Base-by-base conservation (phyloP, 768 basidiomycete genomes). In the Lentinula guzmanii region DNA sequence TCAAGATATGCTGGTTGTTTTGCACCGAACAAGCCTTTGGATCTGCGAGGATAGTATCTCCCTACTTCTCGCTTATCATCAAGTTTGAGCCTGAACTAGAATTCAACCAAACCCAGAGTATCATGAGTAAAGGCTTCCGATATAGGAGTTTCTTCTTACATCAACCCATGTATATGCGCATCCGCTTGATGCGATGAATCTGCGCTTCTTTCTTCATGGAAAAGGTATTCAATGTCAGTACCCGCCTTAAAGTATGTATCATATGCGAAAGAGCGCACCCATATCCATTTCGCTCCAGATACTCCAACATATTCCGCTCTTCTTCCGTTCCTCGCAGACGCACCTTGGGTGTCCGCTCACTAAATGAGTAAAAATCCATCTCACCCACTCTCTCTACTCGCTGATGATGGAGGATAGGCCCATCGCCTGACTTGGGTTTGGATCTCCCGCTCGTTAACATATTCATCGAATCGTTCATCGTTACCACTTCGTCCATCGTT, bases 141-240 rank as follows among this genome's bases (percentile, higher is more conserved):
- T 52, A 16, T 2, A 6, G 31, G 28, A n/a, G 46, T 10, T 48
- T 11, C 6, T 48, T 24, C 55, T 56, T 43, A 56, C 55, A 56
- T 56, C 41, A 43, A 39, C 37, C 55, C 55, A 56, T 21, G 39
- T 56, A 56, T 56, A 56, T 15, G 55, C 55, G n/a, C 55, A 56
- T 18, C 55, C 55, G 28, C 39, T 56, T n/a, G 55, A 42, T n/a
- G 55, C 55, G 28, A 31, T 28, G 41, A 56, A 56, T 31, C 39
- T 42, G 8, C 55, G 55, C 41, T 54, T 54, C 35, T 54, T 56
- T 56, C 55, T 56, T 56, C 55, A n/a, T 33, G 6, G 8, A 41
- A 11, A 15, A 9, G 13, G 11, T 43, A 18, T 8, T 9, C 5
- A 56, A n/a, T 56, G 21, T 56, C 39, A 41, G 37, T 18, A 48